Base-by-base conservation (phyloP, 257 asterid species). In the Gentiana straminea region DNA sequence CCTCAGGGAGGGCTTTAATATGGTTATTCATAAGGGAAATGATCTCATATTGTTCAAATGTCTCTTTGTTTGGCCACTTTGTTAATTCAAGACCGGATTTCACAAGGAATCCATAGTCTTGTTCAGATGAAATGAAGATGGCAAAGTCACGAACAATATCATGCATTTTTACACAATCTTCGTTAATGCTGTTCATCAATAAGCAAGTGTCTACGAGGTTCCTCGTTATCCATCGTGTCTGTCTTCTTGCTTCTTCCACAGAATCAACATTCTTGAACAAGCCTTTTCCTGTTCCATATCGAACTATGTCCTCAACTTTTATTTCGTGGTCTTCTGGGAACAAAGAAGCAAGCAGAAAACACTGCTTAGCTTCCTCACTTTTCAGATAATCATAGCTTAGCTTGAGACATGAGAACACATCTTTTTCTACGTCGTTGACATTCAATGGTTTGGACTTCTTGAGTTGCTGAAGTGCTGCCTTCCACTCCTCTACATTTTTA, bases 281-380 rank as follows among this genome's bases (percentile, higher is more conserved):
- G 3, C 33, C 53, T 35, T 39, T 52, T 9, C 70, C 70, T 35
- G 32, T 52, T 33, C 49, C 55, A 54, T 52, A 53, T n/a, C 64
- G 59, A 3, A 51, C 49, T 13, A 65, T 34, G 36, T 10, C 24
- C 24, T 61, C 72, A 9, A 67, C 41, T 4, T 33, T 8, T 33
- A 67, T 61, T 7, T 61, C 59, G 41, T 24, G 39, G 49, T 61
- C 72, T 61, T 66, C 72, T 4, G 67, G 67, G 37, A 54, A 67
- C 33, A 67, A 55, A 55, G 49, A 34, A 35, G 66, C 61, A 13
- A 60, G n/a, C 6, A 67, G 52, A 33, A 67, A 57, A 36, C 62
- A 49, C 35, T 37, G 24, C 3, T 51, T 60, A 50, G 54, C 50
- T 41, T 61, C 59, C 44, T 66, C 61, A 60, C 36, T 52, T 55